Evolutionary conservation across 1,284 basidiomycete genomes (phyloP), one percentile per base, ranked within the genome.

Genomic region (Phlebopus sp.): DNA sequence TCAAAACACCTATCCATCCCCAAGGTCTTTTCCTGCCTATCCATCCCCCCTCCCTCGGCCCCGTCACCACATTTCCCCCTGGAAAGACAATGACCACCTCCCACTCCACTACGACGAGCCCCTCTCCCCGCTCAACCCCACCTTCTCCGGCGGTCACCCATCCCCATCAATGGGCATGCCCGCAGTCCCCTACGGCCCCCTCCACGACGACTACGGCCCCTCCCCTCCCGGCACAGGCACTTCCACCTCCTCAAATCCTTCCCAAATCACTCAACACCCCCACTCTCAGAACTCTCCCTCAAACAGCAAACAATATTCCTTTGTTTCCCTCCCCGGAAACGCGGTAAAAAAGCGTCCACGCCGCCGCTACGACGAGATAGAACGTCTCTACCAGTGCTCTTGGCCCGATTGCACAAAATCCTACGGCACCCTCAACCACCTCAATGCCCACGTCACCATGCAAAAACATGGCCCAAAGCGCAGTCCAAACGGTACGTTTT

Each of bases 371-470:
- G 91, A 93, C 63, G 91, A 93, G 76, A 94, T 95, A 53, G 92
- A 95, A 70, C 79, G 92, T n/a, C 72, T 94, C 38, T 95, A 95
- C 67, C 78, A 82, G 50, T 95, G 92, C 73, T 77, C 76, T 19
- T 94, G 84, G 78, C 83, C 82, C 1, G 86, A 88, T 39, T 95
- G 92, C 68, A 76, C 80, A 35, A 95, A 95, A 69, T 77, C 86
- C 39, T 92, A 93, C 61, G 90, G 90, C 17, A 93, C 90, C 5
- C 76, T 95, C 37, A 95, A 95, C 67, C 92, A 95, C 66, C 77
- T 95, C 53, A 95, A 95, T 63, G 91, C 92, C 15, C 92, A 95
- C 66, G 90, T 95, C 54, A 87, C 83, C 18, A 93, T 94, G 90
- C 92, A 94, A 68, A 90, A 90, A 69, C 92, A 95, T 62, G 92